Evolutionary conservation across 257 asterid species (phyloP).

Genomic region (Paulownia fortunei): DNA sequence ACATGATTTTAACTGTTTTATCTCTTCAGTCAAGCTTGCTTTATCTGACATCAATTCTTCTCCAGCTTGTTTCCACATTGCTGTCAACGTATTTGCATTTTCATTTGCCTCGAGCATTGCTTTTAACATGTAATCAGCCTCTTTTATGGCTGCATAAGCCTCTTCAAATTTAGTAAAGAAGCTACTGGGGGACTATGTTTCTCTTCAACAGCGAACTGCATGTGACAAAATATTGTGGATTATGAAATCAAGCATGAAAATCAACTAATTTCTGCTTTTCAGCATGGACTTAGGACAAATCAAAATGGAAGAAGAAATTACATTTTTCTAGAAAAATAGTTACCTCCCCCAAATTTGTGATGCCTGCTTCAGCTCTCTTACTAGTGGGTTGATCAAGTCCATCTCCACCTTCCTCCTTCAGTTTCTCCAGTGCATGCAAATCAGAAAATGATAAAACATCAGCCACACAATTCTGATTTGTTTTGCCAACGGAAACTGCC

Average conservation of each 20-base stretch:
- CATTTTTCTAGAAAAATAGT: background rate
- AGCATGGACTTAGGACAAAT: background rate
- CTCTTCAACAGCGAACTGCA: constrained; percentile 49
- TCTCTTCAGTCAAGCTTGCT: constrained; percentile 56
- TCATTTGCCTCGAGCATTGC: constrained; percentile 61
- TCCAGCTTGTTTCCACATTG: constrained; percentile 61
- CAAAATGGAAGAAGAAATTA: background rate
- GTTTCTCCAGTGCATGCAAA: constrained; percentile 26
- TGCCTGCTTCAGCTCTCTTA: constrained; percentile 37
- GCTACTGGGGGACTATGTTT: constrained; percentile 34
- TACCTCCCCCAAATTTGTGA: constrained; percentile 46
- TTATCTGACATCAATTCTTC: constrained; percentile 55
- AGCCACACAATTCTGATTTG: constrained; percentile 25
- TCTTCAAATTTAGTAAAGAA: constrained; percentile 67
- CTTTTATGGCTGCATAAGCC: constrained; percentile 62
- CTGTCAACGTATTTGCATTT: constrained; percentile 52
- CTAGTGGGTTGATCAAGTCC: constrained; percentile 35
- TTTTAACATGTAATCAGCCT: constrained; percentile 64
- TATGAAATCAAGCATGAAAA: constrained; percentile 15
- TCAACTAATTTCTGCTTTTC: background rate
- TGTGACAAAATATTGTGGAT: constrained; percentile 21
- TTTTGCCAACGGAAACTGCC: constrained; percentile 34
- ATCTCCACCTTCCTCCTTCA: constrained; percentile 31
- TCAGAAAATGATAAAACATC: constrained; percentile 22
- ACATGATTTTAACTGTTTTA: constrained; percentile 49